Conservation (phyloP, 2,329 filamentous ascomycete species). For the Colletotrichum somersetense region DNA sequence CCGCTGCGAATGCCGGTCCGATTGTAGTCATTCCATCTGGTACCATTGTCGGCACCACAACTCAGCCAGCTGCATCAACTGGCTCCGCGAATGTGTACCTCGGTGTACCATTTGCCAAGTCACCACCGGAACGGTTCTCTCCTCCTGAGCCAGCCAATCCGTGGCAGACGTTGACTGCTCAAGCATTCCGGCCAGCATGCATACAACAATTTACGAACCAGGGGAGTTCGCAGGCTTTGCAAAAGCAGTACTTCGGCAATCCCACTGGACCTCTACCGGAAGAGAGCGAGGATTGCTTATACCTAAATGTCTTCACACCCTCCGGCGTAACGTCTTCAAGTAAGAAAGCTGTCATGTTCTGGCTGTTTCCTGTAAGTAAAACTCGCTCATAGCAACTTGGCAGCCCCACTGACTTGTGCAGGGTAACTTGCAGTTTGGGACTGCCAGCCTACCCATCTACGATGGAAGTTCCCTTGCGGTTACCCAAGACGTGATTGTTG, state of each 20-base stretch:
- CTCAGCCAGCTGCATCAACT: constrained; percentile 15
- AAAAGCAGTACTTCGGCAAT: constrained; percentile 33
- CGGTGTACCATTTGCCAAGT: constrained; percentile 36
- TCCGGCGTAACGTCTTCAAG: constrained; percentile 24
- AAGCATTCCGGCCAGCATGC: constrained; percentile 33
- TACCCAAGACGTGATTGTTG: constrained; percentile 33
- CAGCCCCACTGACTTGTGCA: background rate
- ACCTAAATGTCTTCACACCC: constrained; percentile 51
- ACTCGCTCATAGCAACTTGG: background rate
- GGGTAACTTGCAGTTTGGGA: constrained; percentile 40
- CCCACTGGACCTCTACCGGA: constrained; percentile 33
- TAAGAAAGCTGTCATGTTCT: constrained; percentile 42
- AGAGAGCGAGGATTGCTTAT: constrained; percentile 52
- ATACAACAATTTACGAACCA: constrained; percentile 29
- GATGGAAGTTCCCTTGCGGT: constrained; percentile 35
- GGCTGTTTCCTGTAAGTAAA: constrained; percentile 36
- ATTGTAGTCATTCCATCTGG: constrained; percentile 29
- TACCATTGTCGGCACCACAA: constrained; percentile 22
- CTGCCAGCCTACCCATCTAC: constrained; percentile 32
- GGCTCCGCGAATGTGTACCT: constrained; percentile 30
- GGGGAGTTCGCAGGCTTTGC: constrained; percentile 11
- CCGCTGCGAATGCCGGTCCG: constrained; percentile 13
- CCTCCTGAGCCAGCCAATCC: constrained; percentile 17
- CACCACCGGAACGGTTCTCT: constrained; percentile 36
- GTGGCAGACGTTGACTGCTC: constrained; percentile 23